phyloP scores from a whole-genome alignment of 2,329 filamentous ascomycete species.

The Nannizzia gypsea region DNA sequence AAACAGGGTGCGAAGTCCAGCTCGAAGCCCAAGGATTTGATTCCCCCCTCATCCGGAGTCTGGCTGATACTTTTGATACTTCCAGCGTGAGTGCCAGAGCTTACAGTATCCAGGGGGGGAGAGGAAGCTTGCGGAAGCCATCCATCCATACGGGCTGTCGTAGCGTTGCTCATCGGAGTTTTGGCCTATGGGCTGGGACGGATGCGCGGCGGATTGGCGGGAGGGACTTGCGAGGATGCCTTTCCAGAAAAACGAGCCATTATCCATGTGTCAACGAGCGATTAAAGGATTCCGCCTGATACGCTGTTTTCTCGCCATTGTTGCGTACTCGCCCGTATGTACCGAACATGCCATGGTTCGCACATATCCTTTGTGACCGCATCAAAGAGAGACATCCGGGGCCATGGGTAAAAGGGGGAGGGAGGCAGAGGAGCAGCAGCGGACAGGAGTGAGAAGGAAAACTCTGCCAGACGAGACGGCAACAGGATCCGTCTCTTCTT shows the following conservation, averaged over 20 bases:
- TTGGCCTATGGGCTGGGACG: background rate
- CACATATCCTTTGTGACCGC: constrained; percentile 1
- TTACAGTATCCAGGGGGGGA: background rate
- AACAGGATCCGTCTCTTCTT: background rate
- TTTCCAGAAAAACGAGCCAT: background rate
- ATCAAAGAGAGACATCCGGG: background rate
- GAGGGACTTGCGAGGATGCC: background rate
- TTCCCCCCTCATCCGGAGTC: background rate
- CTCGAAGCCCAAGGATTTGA: background rate
- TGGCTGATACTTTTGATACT: background rate
- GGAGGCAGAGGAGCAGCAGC: background rate
- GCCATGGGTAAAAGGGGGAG: no score
- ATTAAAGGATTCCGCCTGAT: background rate
- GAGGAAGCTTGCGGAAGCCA: background rate
- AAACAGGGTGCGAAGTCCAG: background rate
- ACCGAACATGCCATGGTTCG: background rate
- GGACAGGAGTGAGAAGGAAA: background rate
- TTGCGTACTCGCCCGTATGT: background rate
- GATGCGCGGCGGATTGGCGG: background rate
- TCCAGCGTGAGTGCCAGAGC: background rate
- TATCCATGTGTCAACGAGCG: background rate
- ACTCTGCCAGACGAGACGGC: background rate
- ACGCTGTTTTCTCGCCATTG: background rate
- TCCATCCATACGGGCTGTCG: background rate
- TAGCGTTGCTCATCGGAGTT: background rate